Base-by-base conservation (phyloP, 2,329 filamentous ascomycete species). In the Fusarium secorum region DNA sequence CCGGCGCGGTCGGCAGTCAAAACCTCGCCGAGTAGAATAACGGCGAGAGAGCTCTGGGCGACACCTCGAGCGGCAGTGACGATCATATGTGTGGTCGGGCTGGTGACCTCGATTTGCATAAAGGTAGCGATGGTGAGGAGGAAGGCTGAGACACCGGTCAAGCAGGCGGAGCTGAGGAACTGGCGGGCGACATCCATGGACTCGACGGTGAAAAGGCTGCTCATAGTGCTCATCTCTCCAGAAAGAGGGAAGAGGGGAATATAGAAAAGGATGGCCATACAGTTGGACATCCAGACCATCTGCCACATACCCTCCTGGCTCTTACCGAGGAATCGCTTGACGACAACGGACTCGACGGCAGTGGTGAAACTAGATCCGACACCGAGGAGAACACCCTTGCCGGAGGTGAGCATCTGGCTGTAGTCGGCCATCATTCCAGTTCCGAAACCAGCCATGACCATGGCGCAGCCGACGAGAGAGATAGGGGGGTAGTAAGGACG, bases 221-320 rank as follows among this genome's bases (percentile, higher is more conserved):
- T 60, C 68, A 70, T 70, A 45, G 74, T 70, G 45, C 30, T 49
- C 36, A 75, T 66, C 46, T 75, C 74, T 22, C 74, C 74, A 4
- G 74, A 75, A 20, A 75, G 72, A 38, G 74, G 74, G 20, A 75
- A 66, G 30, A 75, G 74, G 26, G 74, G 74, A 20, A 74, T 62
- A 20, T 75, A 75, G 60, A 75, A 75, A 42, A 74, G 65, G 15
- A 74, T 38, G 17, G 74, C 74, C 74, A 75, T 74, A 42, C 64
- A 71, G 70, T 75, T 75, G 28, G 74, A 75, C 74, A 75, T 75
- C 74, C 74, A 75, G 32, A 75, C 74, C 74, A 75, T 75, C 70
- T 75, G 74, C 74, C 74, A 75, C 72, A 75, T 75, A 35, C 74
- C 74, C 60, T 75, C 74, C 53, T 67, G 66, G 52, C 70, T 72